A percentile compares a stretch with the other conserved stretches of the same genome.
These are phyloP conservation scores for Didymella pomorum DNA, from an alignment of 2,329 filamentous ascomycete genomes.

Conservation along the genomic window DNA sequence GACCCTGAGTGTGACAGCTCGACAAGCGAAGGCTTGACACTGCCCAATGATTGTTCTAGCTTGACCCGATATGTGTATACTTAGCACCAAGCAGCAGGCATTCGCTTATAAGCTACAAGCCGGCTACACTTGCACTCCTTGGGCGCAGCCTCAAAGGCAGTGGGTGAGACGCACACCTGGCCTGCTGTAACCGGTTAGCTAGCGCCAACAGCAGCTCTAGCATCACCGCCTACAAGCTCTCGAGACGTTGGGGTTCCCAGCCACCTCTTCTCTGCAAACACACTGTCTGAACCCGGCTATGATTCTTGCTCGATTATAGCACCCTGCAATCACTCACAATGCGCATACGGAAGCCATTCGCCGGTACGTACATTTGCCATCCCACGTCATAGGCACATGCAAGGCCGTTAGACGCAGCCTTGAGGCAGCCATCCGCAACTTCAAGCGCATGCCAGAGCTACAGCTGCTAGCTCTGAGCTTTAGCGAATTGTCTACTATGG, in stretches of 20 bases:
- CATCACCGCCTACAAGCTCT: slow-evolving; percentile 16
- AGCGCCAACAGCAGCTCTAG: slow-evolving; percentile 11
- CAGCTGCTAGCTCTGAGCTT: too few species aligned
- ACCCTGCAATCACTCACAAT: slow-evolving; percentile 56
- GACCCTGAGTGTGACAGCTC: slow-evolving; percentile 13
- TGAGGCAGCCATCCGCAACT: not conserved
- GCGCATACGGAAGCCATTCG: slow-evolving; percentile 88
- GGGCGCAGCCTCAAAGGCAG: not conserved
- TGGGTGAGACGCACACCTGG: slow-evolving; percentile 13
- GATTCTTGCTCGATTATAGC: slow-evolving; percentile 24
- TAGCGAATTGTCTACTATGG: too few species aligned
- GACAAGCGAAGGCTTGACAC: not conserved
- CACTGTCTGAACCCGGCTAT: slow-evolving; percentile 13
- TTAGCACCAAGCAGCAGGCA: not conserved
- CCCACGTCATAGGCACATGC: slow-evolving; percentile 26
- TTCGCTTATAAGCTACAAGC: not conserved
- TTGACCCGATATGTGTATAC: not conserved
- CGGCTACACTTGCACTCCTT: not conserved
- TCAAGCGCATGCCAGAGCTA: not conserved
- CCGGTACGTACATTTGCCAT: slow-evolving; percentile 66
- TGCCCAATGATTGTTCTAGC: not conserved
- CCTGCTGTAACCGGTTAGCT: slow-evolving; percentile 14
- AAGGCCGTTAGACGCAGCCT: slow-evolving; percentile 6
- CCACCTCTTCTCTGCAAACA: slow-evolving; percentile 4
- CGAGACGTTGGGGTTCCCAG: slow-evolving; percentile 15